Percentiles rank a stretch among this genome's conserved stretches.
phyloP scores from a whole-genome alignment of 177 flowering plant genomes.

The Vitis hybrid region DNA sequence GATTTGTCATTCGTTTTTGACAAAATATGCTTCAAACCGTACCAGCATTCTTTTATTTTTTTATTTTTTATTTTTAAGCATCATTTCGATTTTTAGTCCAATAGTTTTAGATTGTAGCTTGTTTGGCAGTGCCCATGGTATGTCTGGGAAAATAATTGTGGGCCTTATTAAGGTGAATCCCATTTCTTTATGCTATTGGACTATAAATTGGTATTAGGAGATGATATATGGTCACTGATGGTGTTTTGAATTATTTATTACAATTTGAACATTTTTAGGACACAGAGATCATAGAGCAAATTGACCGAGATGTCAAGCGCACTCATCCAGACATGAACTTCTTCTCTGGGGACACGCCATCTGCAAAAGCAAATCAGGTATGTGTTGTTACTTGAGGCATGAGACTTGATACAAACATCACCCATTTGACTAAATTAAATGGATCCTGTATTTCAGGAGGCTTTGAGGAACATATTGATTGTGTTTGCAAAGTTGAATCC shows the following conservation, averaged over 20 bases:
- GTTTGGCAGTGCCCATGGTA: not conserved
- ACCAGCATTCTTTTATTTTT: too few species aligned
- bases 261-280: constrained; percentile 46
- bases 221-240: not conserved
- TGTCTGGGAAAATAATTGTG: not conserved
- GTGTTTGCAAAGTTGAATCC: constrained; percentile 97
- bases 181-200: not conserved
- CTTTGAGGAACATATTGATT: constrained; percentile 72
- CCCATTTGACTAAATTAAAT: constrained; percentile 4
- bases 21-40: not conserved
- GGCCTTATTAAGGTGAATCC: not conserved
- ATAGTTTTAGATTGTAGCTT: constrained; percentile 1
- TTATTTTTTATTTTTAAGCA: not conserved
- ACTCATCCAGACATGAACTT: constrained; percentile 97
- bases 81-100: not conserved
- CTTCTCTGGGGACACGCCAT: constrained; percentile 75
- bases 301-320: constrained; percentile 96
- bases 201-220: not conserved
- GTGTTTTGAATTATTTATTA: not conserved
- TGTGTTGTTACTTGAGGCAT: constrained; percentile 12
- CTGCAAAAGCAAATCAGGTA: constrained; percentile 86
- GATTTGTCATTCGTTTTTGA: not conserved
- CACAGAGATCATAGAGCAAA: constrained; percentile 90
- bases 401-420: not conserved
- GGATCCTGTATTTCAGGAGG: constrained; percentile 62